Evolutionary conservation across 306 rosid genomes (phyloP).

Genomic region (Casuarina cunninghamiana): DNA sequence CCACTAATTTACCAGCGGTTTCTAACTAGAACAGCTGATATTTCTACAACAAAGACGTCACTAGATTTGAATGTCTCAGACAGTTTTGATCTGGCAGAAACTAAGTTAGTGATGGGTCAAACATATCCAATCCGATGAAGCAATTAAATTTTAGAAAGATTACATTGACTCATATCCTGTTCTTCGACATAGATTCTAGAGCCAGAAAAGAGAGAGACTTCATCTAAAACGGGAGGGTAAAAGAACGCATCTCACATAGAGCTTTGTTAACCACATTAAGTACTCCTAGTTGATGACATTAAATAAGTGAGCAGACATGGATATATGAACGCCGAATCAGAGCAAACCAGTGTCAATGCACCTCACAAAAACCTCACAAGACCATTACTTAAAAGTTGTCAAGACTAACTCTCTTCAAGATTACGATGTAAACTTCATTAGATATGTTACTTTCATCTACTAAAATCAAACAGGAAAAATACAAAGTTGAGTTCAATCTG

Average conservation of each 20-base stretch:
- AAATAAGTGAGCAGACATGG: neutral
- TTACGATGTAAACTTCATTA: slow-evolving; percentile 2
- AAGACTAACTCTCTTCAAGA: neutral
- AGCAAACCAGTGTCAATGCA: slow-evolving; percentile 9
- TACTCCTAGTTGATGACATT: neutral
- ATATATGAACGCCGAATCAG: neutral
- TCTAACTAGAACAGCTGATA: neutral
- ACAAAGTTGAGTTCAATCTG: neutral
- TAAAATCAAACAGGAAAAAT: neutral
- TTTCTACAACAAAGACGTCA: neutral
- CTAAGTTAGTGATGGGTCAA: neutral
- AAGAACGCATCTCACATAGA: neutral
- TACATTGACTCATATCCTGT: neutral
- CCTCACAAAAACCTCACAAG: slow-evolving; percentile 5
- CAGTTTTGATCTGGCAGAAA: neutral
- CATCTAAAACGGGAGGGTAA: neutral
- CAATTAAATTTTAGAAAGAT: neutral
- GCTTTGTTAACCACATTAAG: neutral
- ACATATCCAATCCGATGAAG: neutral
- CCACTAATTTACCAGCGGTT: neutral
- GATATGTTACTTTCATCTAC: neutral
- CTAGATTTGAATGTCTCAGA: neutral
- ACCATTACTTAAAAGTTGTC: neutral
- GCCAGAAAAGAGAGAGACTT: neutral
- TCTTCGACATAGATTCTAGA: neutral